These are phyloP conservation scores for Venturia pyrina DNA, from an alignment of 2,329 filamentous ascomycete genomes.

Conservation along the genomic window DNA sequence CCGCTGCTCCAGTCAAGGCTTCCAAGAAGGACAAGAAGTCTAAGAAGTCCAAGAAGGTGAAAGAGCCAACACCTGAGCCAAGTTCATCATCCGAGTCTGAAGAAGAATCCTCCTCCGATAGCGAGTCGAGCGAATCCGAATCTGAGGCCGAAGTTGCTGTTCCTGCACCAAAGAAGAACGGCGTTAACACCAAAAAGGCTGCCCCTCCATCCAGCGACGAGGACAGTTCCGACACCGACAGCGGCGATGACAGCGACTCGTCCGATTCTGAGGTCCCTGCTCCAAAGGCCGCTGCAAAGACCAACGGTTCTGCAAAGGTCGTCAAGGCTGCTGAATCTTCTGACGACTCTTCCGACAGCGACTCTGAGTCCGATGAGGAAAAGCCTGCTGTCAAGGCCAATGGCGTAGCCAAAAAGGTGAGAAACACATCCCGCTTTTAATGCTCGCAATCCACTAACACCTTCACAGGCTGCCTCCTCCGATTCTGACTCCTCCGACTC, in stretches of 20 bases:
- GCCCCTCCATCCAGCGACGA: slow-evolving; percentile 17
- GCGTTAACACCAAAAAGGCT: slow-evolving; percentile 21
- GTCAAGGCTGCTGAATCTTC: slow-evolving; percentile 9
- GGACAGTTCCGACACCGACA: slow-evolving; percentile 15
- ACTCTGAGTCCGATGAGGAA: slow-evolving; percentile 25
- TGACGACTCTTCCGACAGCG: slow-evolving; percentile 10
- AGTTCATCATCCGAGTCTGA: slow-evolving; percentile 17
- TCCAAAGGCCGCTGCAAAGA: slow-evolving; percentile 15
- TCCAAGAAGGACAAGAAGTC: slow-evolving; percentile 34
- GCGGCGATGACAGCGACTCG: slow-evolving; percentile 16
- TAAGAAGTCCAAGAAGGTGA: slow-evolving; percentile 41
- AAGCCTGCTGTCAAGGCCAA: slow-evolving; percentile 28
- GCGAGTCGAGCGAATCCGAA: slow-evolving; percentile 26
- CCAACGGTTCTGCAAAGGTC: slow-evolving; percentile 24
- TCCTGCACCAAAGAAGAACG: slow-evolving; percentile 23
- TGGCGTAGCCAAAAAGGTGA: slow-evolving; percentile 21
- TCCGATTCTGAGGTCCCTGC: slow-evolving; percentile 18
- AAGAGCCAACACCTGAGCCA: slow-evolving; percentile 36
- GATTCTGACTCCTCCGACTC: slow-evolving; percentile 19
- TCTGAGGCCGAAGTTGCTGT: slow-evolving; percentile 19
- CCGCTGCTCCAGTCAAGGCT: slow-evolving; percentile 55
- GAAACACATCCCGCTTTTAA: too few species aligned
- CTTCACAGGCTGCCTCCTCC: slow-evolving; percentile 18
- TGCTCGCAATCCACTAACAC: slow-evolving; percentile 14
- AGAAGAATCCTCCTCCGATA: slow-evolving; percentile 15